phyloP scores from a whole-genome alignment of 1,284 basidiomycete genomes.

The Volvariella surrecta region DNA sequence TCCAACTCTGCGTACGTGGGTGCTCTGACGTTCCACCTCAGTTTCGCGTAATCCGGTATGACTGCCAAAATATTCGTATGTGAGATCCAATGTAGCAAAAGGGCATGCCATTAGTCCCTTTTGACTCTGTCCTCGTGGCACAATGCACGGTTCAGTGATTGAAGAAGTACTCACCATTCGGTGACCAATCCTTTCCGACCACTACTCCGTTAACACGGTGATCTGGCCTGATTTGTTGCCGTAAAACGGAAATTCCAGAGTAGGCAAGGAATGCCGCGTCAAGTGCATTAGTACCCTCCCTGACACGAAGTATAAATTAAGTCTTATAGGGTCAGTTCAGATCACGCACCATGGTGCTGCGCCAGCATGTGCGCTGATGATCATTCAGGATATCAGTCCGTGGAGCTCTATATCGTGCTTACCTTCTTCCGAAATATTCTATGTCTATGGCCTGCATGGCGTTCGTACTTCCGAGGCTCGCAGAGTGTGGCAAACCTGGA shows the following conservation, averaged over 20 bases:
- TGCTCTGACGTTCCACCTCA: conserved; percentile 66
- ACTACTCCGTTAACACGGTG: conserved; percentile 64
- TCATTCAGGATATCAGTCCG: background rate
- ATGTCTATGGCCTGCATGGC: conserved; percentile 41
- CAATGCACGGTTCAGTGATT: background rate
- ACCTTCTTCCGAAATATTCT: conserved; percentile 55
- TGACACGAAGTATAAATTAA: background rate
- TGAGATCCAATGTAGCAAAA: background rate
- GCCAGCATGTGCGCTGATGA: conserved; percentile 54
- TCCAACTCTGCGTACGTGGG: conserved; percentile 55
- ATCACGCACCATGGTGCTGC: conserved; percentile 40
- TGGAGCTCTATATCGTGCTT: conserved; percentile 13
- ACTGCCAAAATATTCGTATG: conserved; percentile 32
- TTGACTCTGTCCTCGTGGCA: background rate
- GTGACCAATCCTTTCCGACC: conserved; percentile 51
- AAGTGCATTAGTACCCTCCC: conserved; percentile 70
- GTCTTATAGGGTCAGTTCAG: conserved; percentile 25
- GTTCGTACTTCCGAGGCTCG: conserved; percentile 43
- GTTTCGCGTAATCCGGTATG: conserved; percentile 70
- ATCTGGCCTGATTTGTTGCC: conserved; percentile 62
- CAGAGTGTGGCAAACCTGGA: conserved; percentile 45
- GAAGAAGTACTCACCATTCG: conserved; percentile 36
- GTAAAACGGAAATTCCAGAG: conserved; percentile 56
- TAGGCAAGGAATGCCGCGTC: conserved; percentile 73
- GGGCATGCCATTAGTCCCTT: too few species aligned